These are phyloP conservation scores for Colletotrichum tofieldiae DNA, from an alignment of 2,329 filamentous ascomycete genomes.

Conservation along the genomic window DNA sequence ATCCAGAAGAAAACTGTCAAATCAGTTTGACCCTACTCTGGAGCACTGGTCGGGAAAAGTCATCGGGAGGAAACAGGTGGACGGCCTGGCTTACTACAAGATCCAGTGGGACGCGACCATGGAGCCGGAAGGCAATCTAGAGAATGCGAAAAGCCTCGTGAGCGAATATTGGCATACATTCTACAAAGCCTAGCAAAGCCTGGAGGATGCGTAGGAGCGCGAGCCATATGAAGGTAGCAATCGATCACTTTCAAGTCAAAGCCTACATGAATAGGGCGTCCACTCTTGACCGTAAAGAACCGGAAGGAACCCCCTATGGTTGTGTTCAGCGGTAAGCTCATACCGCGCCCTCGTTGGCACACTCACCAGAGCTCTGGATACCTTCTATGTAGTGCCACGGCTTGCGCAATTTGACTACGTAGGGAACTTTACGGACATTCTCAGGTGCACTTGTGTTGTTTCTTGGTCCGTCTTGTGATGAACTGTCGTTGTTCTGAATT, in stretches of 20 bases:
- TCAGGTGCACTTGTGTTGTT: neutral
- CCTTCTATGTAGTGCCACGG: neutral
- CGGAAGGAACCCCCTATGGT: neutral
- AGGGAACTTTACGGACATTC: neutral
- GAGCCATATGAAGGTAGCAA: neutral
- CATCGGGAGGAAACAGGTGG: neutral
- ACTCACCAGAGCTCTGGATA: neutral
- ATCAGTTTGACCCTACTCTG: neutral
- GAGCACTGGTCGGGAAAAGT: constrained; percentile 10
- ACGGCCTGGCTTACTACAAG: constrained; percentile 4
- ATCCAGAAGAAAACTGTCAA: neutral
- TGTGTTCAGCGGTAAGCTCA: neutral
- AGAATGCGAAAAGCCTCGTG: constrained; percentile 2
- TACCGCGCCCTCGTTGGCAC: neutral
- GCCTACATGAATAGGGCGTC: neutral
- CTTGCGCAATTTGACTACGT: neutral
- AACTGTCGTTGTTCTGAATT: neutral
- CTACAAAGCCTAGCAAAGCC: neutral
- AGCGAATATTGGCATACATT: neutral
- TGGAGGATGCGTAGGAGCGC: neutral
- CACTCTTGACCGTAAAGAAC: neutral
- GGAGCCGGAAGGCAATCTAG: constrained; percentile 11
- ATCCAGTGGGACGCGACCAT: constrained; percentile 1
- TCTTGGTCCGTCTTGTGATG: neutral
- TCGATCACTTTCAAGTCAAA: neutral